These are phyloP conservation scores for Parietaria judaica DNA, from an alignment of 306 rosid species.

Conservation along the genomic window DNA sequence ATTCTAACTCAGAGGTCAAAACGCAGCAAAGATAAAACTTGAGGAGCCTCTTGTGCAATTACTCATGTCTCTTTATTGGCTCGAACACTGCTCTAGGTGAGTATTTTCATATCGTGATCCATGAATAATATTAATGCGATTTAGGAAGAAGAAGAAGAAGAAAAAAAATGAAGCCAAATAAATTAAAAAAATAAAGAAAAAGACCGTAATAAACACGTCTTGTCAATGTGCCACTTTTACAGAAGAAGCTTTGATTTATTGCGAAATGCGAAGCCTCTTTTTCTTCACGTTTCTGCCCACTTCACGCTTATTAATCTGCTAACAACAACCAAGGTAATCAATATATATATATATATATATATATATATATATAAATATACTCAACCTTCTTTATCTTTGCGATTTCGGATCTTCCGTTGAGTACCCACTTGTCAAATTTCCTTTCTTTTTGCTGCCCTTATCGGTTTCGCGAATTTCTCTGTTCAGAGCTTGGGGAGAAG, in stretches of 20 bases:
- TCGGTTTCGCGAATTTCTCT: constrained; percentile 27
- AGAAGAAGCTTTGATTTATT: constrained; percentile 5
- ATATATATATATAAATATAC: neutral
- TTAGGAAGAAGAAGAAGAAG: no score
- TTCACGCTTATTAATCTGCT: constrained; percentile 15
- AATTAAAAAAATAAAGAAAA: neutral
- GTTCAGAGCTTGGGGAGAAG: neutral
- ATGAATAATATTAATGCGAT: no score
- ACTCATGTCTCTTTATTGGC: no score
- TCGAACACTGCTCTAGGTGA: no score
- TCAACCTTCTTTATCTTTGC: constrained; percentile 2
- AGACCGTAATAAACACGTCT: constrained; percentile 30
- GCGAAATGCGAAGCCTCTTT: constrained; percentile 18
- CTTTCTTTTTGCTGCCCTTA: neutral
- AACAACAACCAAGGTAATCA: constrained; percentile 23
- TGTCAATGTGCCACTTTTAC: constrained; percentile 34
- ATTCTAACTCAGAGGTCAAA: no score
- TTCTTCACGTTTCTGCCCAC: constrained; percentile 60
- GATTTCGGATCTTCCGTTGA: constrained; percentile 16
- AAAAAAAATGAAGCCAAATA: neutral
- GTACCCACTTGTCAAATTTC: constrained; percentile 18
- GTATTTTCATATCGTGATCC: no score
- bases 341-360: neutral
- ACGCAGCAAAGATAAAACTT: no score
- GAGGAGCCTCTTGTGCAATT: no score